Evolutionary conservation across 768 basidiomycete species (phyloP).

Genomic region (Trametes cingulata): DNA sequence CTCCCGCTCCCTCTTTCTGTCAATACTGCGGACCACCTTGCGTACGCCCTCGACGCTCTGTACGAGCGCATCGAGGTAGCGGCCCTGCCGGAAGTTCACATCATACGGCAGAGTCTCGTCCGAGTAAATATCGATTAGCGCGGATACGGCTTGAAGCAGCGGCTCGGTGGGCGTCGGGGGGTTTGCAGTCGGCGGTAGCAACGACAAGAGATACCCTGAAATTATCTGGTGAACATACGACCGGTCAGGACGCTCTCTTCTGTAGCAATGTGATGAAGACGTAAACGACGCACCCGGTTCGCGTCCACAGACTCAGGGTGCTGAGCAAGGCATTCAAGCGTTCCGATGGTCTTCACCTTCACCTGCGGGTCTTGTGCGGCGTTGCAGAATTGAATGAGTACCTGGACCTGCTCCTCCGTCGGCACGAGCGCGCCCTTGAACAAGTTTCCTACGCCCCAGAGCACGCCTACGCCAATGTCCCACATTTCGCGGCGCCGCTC

Average conservation of each 20-base stretch:
- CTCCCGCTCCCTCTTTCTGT: slow-evolving; percentile 66
- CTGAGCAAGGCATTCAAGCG: slow-evolving; percentile 84
- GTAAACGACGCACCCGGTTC: slow-evolving; percentile 52
- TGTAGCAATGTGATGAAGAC: neutral
- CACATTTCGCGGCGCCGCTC: slow-evolving; percentile 76
- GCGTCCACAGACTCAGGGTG: slow-evolving; percentile 59
- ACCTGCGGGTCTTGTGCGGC: slow-evolving; percentile 53
- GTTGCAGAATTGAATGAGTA: slow-evolving; percentile 68
- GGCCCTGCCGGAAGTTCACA: slow-evolving; percentile 69
- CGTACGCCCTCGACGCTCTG: slow-evolving; percentile 64
- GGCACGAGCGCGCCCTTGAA: slow-evolving; percentile 71
- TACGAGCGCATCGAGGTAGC: slow-evolving; percentile 54
- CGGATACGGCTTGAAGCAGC: slow-evolving; percentile 75
- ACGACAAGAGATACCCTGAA: slow-evolving; percentile 62
- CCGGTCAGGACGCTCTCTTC: neutral
- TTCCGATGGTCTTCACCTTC: slow-evolving; percentile 79
- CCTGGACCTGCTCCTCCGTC: slow-evolving; percentile 57
- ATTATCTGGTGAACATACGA: slow-evolving; percentile 47
- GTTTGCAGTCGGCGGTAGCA: slow-evolving; percentile 49
- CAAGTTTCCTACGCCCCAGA: slow-evolving; percentile 84
- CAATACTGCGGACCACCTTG: slow-evolving; percentile 63
- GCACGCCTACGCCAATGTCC: slow-evolving; percentile 75
- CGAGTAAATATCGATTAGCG: slow-evolving; percentile 90
- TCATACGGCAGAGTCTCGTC: slow-evolving; percentile 85
- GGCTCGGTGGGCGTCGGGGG: slow-evolving; percentile 60